phyloP scores from a whole-genome alignment of 1,284 basidiomycete species.

The Fomitopsis schrenkii region DNA sequence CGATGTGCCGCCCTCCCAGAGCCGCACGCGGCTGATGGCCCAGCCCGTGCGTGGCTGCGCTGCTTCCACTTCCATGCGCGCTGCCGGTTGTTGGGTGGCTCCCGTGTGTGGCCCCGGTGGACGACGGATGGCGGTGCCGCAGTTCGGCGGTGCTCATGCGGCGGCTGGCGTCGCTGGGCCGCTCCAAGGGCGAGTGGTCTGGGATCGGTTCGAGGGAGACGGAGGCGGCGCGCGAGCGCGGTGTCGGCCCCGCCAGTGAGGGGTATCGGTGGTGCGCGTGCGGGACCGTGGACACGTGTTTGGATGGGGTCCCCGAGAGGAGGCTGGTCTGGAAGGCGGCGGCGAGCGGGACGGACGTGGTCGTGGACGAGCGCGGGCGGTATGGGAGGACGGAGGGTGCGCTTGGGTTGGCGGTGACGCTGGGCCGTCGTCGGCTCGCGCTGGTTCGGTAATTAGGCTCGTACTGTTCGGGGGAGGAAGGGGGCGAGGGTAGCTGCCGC shows the following conservation, averaged over 20 bases:
- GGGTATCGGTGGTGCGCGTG: constrained; percentile 15
- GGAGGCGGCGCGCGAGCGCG: constrained; percentile 16
- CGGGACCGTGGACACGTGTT: constrained; percentile 3
- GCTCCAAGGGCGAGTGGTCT: constrained; percentile 4
- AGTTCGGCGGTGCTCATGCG: constrained; percentile 21
- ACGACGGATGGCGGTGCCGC: constrained; percentile 13
- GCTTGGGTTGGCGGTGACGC: constrained; percentile 16
- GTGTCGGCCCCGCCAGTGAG: constrained; percentile 5
- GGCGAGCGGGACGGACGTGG: constrained; percentile 21
- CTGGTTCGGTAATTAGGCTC: constrained; percentile 11
- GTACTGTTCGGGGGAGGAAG: constrained; percentile 23
- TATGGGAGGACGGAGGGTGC: constrained; percentile 19
- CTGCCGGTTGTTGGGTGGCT: neutral
- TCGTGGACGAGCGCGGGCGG: constrained; percentile 23
- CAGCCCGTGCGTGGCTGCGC: neutral
- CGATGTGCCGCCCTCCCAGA: neutral
- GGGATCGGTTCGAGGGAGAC: constrained; percentile 7
- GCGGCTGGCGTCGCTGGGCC: constrained; percentile 15
- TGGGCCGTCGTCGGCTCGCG: constrained; percentile 16
- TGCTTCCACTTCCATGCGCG: neutral
- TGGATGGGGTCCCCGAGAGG: constrained; percentile 15
- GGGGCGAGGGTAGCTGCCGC: constrained; percentile 28
- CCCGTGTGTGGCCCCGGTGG: neutral
- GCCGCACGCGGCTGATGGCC: neutral
- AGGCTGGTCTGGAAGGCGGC: constrained; percentile 23